A percentile compares a stretch with the other conserved stretches of the same genome.
Evolutionary conservation across 2,329 filamentous ascomycete species (phyloP).

Genomic region (Scytalidium lignicola): DNA sequence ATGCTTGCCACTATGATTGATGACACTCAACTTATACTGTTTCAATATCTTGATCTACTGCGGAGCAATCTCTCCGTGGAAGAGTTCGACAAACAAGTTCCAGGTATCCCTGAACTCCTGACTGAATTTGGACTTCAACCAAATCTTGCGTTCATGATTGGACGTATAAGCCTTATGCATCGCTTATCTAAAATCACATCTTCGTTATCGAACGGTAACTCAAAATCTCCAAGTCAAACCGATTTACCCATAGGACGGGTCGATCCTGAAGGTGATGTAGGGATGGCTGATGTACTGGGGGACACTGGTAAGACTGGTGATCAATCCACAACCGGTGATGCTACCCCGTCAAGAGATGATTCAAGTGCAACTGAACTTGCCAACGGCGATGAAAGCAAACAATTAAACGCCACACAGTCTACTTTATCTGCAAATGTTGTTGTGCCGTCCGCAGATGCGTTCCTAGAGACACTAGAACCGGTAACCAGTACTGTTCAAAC

Average conservation of each 20-base stretch:
- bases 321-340: constrained; percentile 8
- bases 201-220: constrained; percentile 15
- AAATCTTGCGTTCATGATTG: constrained; percentile 79
- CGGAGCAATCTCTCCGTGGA: constrained; percentile 70
- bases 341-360: not conserved
- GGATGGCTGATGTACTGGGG: constrained; percentile 3
- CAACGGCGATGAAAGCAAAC: constrained; percentile 24
- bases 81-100: constrained; percentile 75
- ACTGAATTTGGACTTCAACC: constrained; percentile 74
- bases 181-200: constrained; percentile 40
- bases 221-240: constrained; percentile 5
- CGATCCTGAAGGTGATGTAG: constrained; percentile 10
- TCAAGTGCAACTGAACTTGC: constrained; percentile 8
- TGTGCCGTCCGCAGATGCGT: constrained; percentile 35
- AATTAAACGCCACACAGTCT: constrained; percentile 18
- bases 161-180: constrained; percentile 66
- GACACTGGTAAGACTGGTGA: constrained; percentile 9
- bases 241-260: constrained; percentile 5
- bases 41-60: constrained; percentile 85
- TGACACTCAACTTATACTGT: constrained; percentile 78
- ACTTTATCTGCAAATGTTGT: constrained; percentile 31
- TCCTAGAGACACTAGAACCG: constrained; percentile 67
- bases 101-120: constrained; percentile 69
- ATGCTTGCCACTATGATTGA: constrained; percentile 83
- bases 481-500: constrained; percentile 65